phyloP scores from a whole-genome alignment of 345 rosid genomes.

The Arabis alpina region DNA sequence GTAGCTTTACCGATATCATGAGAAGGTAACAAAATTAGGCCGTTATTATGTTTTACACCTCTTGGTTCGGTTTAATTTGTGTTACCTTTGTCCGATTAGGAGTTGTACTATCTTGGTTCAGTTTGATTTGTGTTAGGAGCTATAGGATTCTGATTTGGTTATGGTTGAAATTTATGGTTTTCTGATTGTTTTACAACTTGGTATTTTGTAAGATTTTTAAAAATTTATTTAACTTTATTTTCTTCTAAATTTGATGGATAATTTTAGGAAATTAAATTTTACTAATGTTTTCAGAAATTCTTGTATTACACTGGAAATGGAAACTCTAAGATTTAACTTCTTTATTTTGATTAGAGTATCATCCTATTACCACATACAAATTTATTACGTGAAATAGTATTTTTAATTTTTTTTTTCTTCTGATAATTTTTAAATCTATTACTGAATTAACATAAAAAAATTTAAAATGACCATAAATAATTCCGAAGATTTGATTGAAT shows the following conservation, averaged over 20 bases:
- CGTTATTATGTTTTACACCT: background rate
- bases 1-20: slow-evolving; percentile 64
- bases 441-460: background rate
- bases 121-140: too few relatives aligned
- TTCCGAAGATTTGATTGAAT: background rate
- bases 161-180: slow-evolving; percentile 4
- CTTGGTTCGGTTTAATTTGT: background rate
- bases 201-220: background rate
- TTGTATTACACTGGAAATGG: background rate
- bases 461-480: background rate
- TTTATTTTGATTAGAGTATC: background rate
- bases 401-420: background rate
- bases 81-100: background rate
- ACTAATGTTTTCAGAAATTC: background rate
- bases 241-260: background rate
- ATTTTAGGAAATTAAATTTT: background rate
- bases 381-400: background rate
- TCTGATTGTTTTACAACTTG: background rate
- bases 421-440: background rate
- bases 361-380: background rate
- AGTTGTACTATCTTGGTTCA: background rate
- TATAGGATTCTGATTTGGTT: background rate
- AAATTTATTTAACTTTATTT: background rate
- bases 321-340: background rate
- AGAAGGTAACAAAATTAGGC: slow-evolving; percentile 49